A percentile compares a stretch with the other conserved stretches of the same genome.
phyloP scores from a whole-genome alignment of 225 moss, liverwort and hornwort genomes.

The Neckera pumila region DNA sequence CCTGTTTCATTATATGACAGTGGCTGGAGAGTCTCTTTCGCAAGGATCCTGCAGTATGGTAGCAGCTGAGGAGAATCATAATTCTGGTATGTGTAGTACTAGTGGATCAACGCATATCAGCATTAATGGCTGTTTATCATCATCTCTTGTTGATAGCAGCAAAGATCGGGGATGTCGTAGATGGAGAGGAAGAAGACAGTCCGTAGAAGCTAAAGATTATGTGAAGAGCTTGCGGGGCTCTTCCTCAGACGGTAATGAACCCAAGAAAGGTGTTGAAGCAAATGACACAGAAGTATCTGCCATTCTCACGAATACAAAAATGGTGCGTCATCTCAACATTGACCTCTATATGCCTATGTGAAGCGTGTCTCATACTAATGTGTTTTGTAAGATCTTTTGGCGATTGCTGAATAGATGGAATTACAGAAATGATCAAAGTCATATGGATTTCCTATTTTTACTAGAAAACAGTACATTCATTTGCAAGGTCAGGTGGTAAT shows the following conservation, averaged over 20 bases:
- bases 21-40: conserved; percentile 24
- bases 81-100: conserved; percentile 55
- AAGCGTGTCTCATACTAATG: background rate
- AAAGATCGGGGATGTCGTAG: conserved; percentile 29
- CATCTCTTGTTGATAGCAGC: conserved; percentile 15
- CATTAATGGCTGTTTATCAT: conserved; percentile 18
- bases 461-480: background rate
- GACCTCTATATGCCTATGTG: background rate
- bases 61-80: conserved; percentile 30
- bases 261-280: background rate
- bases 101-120: conserved; percentile 44
- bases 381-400: background rate
- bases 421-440: background rate
- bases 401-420: background rate
- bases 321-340: conserved; percentile 3
- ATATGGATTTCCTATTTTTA: background rate
- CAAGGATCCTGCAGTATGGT: conserved; percentile 33
- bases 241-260: conserved; percentile 7
- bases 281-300: conserved; percentile 12
- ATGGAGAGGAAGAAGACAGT: conserved; percentile 47
- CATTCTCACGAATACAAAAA: conserved; percentile 12
- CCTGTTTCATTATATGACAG: conserved; percentile 3
- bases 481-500: background rate
- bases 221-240: conserved; percentile 16
- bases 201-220: conserved; percentile 27